A percentile compares a stretch with the other conserved stretches of the same genome.
Evolutionary conservation across 225 moss, liverwort and hornwort species (phyloP).

Genomic region (Bryum argenteum): DNA sequence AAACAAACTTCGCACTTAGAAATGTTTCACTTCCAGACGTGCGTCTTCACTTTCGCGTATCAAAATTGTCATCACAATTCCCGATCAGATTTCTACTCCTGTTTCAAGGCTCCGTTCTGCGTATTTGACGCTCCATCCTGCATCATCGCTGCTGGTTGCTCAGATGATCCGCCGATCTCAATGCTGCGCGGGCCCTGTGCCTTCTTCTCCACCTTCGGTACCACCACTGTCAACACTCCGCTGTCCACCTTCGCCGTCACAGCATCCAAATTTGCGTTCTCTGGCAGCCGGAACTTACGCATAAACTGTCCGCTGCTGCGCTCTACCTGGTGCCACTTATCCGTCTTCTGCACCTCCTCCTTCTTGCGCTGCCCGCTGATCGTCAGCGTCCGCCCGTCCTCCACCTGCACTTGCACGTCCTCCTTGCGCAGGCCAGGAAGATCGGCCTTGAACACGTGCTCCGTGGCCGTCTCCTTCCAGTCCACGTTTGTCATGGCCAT

Average conservation of each 20-base stretch:
- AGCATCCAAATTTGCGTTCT: constrained; percentile 4
- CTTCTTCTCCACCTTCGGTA: neutral
- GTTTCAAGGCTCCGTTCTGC: no score
- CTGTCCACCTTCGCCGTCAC: neutral
- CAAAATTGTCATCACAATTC: no score
- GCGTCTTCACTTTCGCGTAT: neutral
- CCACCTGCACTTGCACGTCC: constrained; percentile 9
- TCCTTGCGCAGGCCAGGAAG: neutral
- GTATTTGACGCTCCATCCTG: neutral
- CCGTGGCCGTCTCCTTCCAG: neutral
- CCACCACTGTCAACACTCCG: no score
- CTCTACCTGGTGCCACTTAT: constrained; percentile 17
- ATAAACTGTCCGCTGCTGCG: constrained; percentile 5
- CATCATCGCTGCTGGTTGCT: neutral
- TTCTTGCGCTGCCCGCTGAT: constrained; percentile 1
- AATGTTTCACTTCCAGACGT: neutral
- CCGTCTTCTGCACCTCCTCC: constrained; percentile 1
- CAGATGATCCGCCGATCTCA: constrained; percentile 15
- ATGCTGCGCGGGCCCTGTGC: neutral
- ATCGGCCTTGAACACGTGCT: neutral
- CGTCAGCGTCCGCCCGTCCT: neutral
- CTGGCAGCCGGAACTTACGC: neutral
- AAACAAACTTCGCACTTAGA: no score
- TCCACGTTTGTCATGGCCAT: neutral
- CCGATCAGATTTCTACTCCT: neutral